These are phyloP conservation scores for Russula ochroleuca DNA, from an alignment of 768 basidiomycete species.

Conservation along the genomic window DNA sequence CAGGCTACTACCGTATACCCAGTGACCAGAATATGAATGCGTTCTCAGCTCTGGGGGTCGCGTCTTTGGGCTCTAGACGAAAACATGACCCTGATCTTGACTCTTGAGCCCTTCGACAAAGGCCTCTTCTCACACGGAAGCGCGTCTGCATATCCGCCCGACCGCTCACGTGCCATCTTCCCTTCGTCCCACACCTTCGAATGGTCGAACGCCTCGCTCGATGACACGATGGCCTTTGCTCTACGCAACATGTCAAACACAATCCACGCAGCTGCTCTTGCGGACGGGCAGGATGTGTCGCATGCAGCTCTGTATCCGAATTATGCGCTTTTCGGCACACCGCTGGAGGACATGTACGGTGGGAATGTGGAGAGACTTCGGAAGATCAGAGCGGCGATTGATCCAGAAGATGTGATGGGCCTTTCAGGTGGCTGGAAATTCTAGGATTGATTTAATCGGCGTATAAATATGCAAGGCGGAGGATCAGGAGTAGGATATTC, in stretches of 20 bases:
- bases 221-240: constrained; percentile 41
- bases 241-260: constrained; percentile 27
- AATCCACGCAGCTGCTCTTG: not conserved
- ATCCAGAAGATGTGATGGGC: constrained; percentile 29
- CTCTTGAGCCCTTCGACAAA: not conserved
- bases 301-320: not conserved
- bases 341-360: constrained; percentile 2
- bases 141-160: constrained; percentile 18
- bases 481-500: too few species aligned
- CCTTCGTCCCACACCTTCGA: not conserved
- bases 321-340: constrained; percentile 2
- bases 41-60: not conserved
- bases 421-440: constrained; percentile 30
- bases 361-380: not conserved
- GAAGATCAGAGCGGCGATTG: not conserved
- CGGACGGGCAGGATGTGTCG: constrained; percentile 27
- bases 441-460: not conserved
- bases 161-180: constrained; percentile 12
- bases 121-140: constrained; percentile 15
- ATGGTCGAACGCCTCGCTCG: constrained; percentile 31
- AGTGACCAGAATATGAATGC: not conserved
- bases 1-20: not conserved
- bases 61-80: not conserved
- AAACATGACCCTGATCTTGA: not conserved
- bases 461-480: too few species aligned